These are phyloP conservation scores for Camelina sativa DNA, from an alignment of 345 rosid genomes.

Conservation along the genomic window DNA sequence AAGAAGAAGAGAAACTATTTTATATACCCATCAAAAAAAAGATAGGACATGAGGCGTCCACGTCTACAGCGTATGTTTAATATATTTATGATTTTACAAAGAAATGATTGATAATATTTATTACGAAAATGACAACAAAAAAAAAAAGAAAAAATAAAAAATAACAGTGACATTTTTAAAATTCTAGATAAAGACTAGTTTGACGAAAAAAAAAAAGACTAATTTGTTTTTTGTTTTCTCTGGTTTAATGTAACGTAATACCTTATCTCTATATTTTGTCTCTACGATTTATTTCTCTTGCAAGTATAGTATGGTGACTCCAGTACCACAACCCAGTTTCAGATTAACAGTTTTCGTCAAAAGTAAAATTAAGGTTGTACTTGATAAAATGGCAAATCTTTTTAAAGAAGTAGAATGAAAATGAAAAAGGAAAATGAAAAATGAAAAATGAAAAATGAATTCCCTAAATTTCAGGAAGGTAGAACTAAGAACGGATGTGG, in stretches of 20 bases:
- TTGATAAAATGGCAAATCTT: background rate
- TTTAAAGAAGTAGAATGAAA: background rate
- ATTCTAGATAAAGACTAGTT: background rate
- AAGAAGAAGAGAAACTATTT: no score
- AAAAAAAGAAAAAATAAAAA: background rate
- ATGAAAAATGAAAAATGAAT: background rate
- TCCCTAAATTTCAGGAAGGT: conserved; percentile 38
- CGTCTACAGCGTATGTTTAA: background rate
- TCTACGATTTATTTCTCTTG: no score
- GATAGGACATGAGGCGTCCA: conserved; percentile 22
- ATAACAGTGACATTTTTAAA: background rate
- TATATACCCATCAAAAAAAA: no score
- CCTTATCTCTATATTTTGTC: no score
- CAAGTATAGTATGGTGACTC: no score
- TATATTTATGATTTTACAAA: background rate
- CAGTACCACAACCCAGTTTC: no score
- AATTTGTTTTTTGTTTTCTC: background rate
- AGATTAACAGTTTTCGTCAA: no score
- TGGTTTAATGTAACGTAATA: no score
- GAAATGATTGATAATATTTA: conserved; percentile 6
- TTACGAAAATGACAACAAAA: conserved; percentile 6
- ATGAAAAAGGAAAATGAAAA: background rate
- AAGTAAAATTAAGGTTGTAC: background rate
- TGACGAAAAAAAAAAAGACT: no score
- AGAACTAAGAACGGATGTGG: conserved; percentile 21